Base-by-base conservation (phyloP, 2,329 filamentous ascomycete species). In the Sarocladiaceae sp. region DNA sequence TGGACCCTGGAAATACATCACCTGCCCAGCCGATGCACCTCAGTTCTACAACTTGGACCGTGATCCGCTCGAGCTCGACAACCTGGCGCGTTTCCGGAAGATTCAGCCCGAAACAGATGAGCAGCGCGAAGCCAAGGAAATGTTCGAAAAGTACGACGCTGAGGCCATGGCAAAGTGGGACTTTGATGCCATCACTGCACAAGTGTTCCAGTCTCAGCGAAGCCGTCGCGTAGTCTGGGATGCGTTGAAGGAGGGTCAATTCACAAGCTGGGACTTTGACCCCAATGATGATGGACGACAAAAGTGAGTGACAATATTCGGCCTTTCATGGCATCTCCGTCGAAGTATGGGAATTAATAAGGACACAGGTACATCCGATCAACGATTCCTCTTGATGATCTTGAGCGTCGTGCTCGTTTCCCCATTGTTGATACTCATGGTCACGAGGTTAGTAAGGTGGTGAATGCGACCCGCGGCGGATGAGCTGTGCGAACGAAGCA, bases 1-100 rank as follows among this genome's bases (percentile, higher is more conserved):
- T 52, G 90, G 90, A 8, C 78, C 80, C 44, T 97, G 90, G 90
- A 97, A 97, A 75, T 96, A 91, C 68, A 84, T 94, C 57, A 90
- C 82, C 57, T 96, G 90, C 62, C 84, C 91, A 6, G 86, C 85
- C 20, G 92, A 97, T 64, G 85, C 87, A 28, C 85, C 88, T 26
- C 90, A 94, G 72, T 80, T 97, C 12, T 97, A 84, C 76, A 88
- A 97, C 69, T 76, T 97, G 6, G 75, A 77, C 40, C 69, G 74
- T 18, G 92, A 97, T 62, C 90, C 90, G 0, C 71, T 83, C 29
- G 90, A 96, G 71, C 69, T 90, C n/a, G 72, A 78, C 58, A 93
- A 96, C 67, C 73, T 95, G 50, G 82, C 73, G n/a, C 71, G 72
- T 49, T 67, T 73, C 49, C 71, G 52, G 52, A 73, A 75, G 59